Evolutionary conservation across 495 filamentous ascomycete species (phyloP).

Genomic region (Hypoxylon cercidicola): DNA sequence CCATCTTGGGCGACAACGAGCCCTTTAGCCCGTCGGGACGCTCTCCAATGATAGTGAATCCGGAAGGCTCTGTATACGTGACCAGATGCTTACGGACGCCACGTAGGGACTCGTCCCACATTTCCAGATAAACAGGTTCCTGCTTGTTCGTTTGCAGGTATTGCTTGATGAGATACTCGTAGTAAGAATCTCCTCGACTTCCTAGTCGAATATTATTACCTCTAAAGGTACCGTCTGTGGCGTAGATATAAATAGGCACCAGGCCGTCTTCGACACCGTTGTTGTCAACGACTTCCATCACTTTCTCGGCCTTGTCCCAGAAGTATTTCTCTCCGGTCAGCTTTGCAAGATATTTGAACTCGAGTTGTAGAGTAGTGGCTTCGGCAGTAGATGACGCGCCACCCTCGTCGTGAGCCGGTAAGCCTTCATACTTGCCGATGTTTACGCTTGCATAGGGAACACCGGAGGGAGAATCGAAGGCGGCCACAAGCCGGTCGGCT

Average conservation of each 20-base stretch:
- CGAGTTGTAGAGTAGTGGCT: constrained; percentile 89
- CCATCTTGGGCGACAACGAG: constrained; percentile 86
- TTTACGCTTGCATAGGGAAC: constrained; percentile 93
- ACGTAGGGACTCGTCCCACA: constrained; percentile 88
- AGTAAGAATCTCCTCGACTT: constrained; percentile 95
- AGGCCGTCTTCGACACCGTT: constrained; percentile 83
- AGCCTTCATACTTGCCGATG: constrained; percentile 75
- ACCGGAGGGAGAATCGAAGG: constrained; percentile 86
- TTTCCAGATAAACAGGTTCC: constrained; percentile 85
- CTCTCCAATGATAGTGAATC: constrained; percentile 88
- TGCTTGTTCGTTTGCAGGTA: constrained; percentile 90
- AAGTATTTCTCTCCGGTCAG: constrained; percentile 91
- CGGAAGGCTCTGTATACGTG: constrained; percentile 81
- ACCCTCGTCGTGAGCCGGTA: constrained; percentile 82
- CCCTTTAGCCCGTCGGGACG: constrained; percentile 77
- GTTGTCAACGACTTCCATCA: constrained; percentile 88
- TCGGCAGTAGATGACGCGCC: constrained; percentile 95
- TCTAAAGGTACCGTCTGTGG: constrained; percentile 79
- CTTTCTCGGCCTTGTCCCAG: constrained; percentile 89
- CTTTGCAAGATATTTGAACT: constrained; percentile 97
- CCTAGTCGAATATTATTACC: constrained; percentile 90
- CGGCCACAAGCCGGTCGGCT: constrained; percentile 84
- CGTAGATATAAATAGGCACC: constrained; percentile 88
- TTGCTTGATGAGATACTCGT: constrained; percentile 98
- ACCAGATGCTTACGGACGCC: constrained; percentile 93